Evolutionary conservation across 2,329 filamentous ascomycete species (phyloP).

Genomic region (Aspergillus oerlinghausenensis): DNA sequence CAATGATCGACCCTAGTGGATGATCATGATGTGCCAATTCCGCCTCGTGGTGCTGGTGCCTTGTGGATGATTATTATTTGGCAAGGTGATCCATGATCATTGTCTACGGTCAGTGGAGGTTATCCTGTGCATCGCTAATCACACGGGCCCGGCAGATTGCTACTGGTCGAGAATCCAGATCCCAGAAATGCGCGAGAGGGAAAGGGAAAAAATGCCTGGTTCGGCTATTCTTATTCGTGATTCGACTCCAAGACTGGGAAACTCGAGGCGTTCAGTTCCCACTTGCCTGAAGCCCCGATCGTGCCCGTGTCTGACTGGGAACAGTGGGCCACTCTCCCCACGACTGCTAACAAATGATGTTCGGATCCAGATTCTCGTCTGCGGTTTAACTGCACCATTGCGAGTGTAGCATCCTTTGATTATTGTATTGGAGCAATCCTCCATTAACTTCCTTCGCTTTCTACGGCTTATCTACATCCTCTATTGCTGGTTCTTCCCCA

Average conservation of each 20-base stretch:
- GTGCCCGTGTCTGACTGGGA: background rate
- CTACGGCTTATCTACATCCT: background rate
- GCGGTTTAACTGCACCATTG: too few species aligned
- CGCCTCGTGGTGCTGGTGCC: background rate
- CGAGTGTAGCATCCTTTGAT: too few species aligned
- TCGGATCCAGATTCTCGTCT: background rate
- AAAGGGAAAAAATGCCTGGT: background rate
- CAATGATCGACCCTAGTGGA: conserved; percentile 13
- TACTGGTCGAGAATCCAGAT: background rate
- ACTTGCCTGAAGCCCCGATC: background rate
- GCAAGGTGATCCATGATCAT: background rate
- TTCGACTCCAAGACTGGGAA: background rate
- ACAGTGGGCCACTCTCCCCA: background rate
- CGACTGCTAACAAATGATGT: background rate
- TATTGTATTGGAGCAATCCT: too few species aligned
- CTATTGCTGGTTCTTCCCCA: background rate
- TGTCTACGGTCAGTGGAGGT: too few species aligned
- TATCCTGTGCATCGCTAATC: background rate
- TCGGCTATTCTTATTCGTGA: background rate
- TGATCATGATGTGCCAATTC: conserved; percentile 9
- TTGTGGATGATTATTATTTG: background rate
- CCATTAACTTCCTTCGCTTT: background rate
- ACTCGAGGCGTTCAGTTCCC: background rate
- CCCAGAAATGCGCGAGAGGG: background rate
- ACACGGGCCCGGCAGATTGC: background rate